These are phyloP conservation scores for Gastrolobium villosum DNA, from an alignment of 306 rosid species.

Conservation along the genomic window DNA sequence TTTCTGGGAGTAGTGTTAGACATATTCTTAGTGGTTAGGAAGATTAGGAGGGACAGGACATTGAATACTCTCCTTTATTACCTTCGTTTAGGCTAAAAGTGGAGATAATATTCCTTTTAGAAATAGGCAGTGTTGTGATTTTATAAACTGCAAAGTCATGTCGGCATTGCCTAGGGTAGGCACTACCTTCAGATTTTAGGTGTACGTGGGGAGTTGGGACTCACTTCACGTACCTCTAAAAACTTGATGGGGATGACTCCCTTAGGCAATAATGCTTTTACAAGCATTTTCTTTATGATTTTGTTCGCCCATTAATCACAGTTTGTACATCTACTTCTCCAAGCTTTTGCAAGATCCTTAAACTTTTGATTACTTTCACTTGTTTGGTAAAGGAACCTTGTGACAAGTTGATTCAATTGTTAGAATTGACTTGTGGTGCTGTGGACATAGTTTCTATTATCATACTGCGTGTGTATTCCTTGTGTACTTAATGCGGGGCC, in stretches of 20 bases:
- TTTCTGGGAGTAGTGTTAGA: constrained; percentile 46
- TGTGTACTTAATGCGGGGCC: too few species aligned
- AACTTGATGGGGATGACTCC: constrained; percentile 27
- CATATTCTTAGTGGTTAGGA: constrained; percentile 39
- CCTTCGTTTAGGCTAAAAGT: constrained; percentile 41
- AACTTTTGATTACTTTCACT: background rate
- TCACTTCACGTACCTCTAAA: background rate
- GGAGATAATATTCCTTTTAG: constrained; percentile 32
- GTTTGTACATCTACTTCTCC: constrained; percentile 2
- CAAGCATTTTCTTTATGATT: background rate
- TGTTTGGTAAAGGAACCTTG: background rate
- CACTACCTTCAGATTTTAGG: constrained; percentile 6
- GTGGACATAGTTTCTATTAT: background rate
- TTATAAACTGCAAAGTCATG: constrained; percentile 15
- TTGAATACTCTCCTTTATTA: constrained; percentile 11
- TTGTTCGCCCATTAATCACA: constrained; percentile 9
- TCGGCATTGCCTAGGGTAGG: constrained; percentile 39
- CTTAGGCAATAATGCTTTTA: constrained; percentile 29
- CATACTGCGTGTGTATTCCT: too few species aligned
- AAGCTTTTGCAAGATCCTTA: constrained; percentile 24
- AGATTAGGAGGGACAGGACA: constrained; percentile 32
- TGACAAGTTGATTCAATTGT: background rate
- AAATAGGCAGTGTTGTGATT: background rate
- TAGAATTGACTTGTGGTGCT: background rate
- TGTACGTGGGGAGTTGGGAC: background rate